These are phyloP conservation scores for Cladosporium phlei DNA, from an alignment of 2,329 filamentous ascomycete genomes.

Conservation along the genomic window DNA sequence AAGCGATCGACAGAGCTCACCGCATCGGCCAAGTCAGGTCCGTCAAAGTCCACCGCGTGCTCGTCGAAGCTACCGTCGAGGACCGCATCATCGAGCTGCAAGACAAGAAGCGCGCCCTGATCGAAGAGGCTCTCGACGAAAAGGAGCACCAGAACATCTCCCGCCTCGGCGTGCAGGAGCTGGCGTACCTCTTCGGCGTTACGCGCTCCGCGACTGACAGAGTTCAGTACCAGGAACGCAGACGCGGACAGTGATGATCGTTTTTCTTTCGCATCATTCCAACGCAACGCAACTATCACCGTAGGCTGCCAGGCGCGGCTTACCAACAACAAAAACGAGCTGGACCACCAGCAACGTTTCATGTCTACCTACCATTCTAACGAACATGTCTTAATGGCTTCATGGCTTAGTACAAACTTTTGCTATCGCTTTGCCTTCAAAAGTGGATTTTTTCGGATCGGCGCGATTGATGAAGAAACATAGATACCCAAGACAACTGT, in stretches of 20 bases:
- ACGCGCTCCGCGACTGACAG: constrained; percentile 23
- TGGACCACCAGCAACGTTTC: neutral
- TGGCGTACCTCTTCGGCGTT: constrained; percentile 63
- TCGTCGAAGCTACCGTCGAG: constrained; percentile 75
- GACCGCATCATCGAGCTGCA: constrained; percentile 79
- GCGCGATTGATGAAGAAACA: neutral
- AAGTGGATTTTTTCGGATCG: neutral
- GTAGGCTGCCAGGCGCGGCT: neutral
- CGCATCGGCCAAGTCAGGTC: constrained; percentile 73
- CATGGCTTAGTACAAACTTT: neutral
- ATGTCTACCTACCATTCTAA: neutral
- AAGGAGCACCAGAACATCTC: constrained; percentile 62
- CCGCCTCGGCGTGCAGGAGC: constrained; percentile 60
- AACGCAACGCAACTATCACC: no score
- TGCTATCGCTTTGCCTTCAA: neutral
- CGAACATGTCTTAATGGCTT: neutral
- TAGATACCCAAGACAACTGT: constrained; percentile 2
- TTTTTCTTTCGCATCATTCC: neutral
- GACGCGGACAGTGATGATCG: constrained; percentile 3
- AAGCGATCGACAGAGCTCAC: constrained; percentile 85
- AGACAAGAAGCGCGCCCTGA: constrained; percentile 69
- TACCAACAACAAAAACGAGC: neutral
- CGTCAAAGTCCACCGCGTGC: constrained; percentile 74
- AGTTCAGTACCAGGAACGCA: constrained; percentile 20
- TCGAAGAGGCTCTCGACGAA: constrained; percentile 76